These are phyloP conservation scores for Phytopythium litorale DNA, from an alignment of 352 stramenopile species.

Conservation along the genomic window DNA sequence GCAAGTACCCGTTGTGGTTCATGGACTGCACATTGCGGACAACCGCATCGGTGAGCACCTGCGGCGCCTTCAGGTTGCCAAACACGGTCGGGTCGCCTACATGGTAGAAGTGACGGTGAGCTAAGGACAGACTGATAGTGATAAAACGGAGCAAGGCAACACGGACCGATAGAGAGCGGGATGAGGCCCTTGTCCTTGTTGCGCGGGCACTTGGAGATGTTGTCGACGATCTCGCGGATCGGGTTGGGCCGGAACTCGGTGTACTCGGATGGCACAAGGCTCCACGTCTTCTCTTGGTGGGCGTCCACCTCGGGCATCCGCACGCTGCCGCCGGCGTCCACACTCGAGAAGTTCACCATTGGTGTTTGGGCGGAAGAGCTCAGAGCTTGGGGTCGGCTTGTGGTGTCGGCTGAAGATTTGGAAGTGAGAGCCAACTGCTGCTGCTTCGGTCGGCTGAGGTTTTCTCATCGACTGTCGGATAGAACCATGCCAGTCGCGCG, in stretches of 20 bases:
- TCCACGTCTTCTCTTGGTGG: slow-evolving; percentile 18
- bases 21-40: slow-evolving; percentile 34
- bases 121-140: not conserved
- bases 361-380: not conserved
- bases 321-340: slow-evolving; percentile 4
- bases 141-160: not conserved
- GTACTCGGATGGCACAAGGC: slow-evolving; percentile 27
- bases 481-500: too few species aligned
- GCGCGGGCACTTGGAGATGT: slow-evolving; percentile 62
- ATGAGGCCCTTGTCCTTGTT: slow-evolving; percentile 77
- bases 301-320: not conserved
- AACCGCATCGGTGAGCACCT: slow-evolving; percentile 53
- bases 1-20: slow-evolving; percentile 77
- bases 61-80: slow-evolving; percentile 72
- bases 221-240: slow-evolving; percentile 88
- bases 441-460: not conserved
- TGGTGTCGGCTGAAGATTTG: not conserved
- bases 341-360: slow-evolving; percentile 6
- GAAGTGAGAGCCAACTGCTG: slow-evolving; percentile 1
- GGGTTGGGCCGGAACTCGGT: slow-evolving; percentile 58
- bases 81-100: slow-evolving; percentile 76
- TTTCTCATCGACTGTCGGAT: not conserved
- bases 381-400: not conserved
- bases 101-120: not conserved
- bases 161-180: slow-evolving; percentile 74